Base-by-base conservation (phyloP, 768 basidiomycete genomes). In the Tylopilus intermedius region DNA sequence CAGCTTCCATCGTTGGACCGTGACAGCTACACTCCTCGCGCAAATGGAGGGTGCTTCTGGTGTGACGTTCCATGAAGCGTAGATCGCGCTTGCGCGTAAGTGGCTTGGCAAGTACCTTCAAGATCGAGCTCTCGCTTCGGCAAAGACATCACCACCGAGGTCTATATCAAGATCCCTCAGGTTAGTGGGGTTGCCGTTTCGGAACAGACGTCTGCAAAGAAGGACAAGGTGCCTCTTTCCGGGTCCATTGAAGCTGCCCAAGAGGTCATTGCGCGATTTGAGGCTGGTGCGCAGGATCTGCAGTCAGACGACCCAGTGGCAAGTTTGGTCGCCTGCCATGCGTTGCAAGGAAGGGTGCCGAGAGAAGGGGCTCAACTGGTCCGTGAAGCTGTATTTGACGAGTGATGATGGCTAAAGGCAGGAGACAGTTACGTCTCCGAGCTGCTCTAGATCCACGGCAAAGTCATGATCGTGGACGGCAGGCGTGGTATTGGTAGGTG, bases 401-500 rank as follows among this genome's bases (percentile, higher is more conserved):
- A 32, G 11, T 33, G 3, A 29, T 27, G 40, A n/a, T 24, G 13
- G 24, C 54, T 62, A 22, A 62, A 52, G 51, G 51, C 13, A 2
- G 0, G 61, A 33, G 18, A 27, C 56, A 87, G 87, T 49, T 91
- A 90, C 69, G 81, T 90, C 18, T 83, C 85, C n/a, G 86, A 90
- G 70, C 56, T 88, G 59, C 69, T 87, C 18, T 92, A 92, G 60
- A 91, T 93, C 53, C 90, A 93, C 66, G 82, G 81, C 22, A 93
- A 93, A 74, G 67, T 95, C 24, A 95, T 96, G 94, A 90, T 95
- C 49, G 90, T 96, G 33, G 94, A 96, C 63, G 94, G 96, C 64
- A 77, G 82, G 32, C 77, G 85, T 33, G 93, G 95, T 42, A 91
- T 98, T 58, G n/a, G 90, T 91, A 59, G 48, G 88, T 77, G 1